Evolutionary conservation across 345 rosid genomes (phyloP).

Genomic region (Lumnitzera littorea): DNA sequence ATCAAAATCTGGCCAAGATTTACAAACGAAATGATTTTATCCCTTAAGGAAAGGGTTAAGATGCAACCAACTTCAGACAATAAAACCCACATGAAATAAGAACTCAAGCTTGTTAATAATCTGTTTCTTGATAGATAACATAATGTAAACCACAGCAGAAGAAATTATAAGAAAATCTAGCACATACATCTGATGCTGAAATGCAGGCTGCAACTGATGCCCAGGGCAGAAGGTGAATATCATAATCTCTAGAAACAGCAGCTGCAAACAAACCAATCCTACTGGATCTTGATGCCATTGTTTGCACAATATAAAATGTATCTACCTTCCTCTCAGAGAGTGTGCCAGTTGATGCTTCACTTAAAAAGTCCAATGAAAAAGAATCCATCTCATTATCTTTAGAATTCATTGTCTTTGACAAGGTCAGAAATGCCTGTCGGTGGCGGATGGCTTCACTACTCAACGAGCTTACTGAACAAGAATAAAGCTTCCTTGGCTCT

Average conservation of each 20-base stretch:
- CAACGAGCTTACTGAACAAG: conserved; percentile 40
- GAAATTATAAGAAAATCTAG: neutral
- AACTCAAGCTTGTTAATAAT: neutral
- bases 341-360: conserved; percentile 40
- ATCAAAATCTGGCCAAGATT: too few species aligned
- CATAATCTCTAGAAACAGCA: conserved; percentile 84
- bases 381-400: conserved; percentile 52
- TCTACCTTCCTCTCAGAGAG: conserved; percentile 46
- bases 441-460: conserved; percentile 55
- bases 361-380: conserved; percentile 60
- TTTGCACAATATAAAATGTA: conserved; percentile 70
- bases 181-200: conserved; percentile 58
- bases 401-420: conserved; percentile 42
- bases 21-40: too few species aligned
- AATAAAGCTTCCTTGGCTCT: conserved; percentile 67
- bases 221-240: conserved; percentile 89
- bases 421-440: conserved; percentile 61
- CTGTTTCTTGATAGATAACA: too few species aligned
- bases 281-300: conserved; percentile 72
- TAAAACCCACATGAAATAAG: neutral
- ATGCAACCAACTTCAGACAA: neutral
- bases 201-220: conserved; percentile 91
- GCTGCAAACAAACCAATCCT: conserved; percentile 73
- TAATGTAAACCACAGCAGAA: too few species aligned
- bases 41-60: too few species aligned